phyloP scores from a whole-genome alignment of 2,329 filamentous ascomycete genomes.

The Aspergillus costaricaensis region DNA sequence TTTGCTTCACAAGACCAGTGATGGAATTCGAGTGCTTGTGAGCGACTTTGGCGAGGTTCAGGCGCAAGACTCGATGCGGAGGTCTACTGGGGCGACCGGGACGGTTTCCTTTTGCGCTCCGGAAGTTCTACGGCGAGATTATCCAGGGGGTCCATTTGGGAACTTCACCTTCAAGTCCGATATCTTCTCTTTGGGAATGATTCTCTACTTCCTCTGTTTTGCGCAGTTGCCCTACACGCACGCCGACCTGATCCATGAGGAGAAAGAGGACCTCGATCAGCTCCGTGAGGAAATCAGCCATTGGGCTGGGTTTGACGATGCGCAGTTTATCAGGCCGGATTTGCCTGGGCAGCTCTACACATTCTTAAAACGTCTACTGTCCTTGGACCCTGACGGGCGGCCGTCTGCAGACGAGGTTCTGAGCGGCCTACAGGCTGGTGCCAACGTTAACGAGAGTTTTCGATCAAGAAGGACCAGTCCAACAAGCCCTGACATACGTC shows the following conservation, averaged over 20 bases:
- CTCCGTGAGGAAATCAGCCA: constrained; percentile 80
- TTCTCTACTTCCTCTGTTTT: constrained; percentile 97
- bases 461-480: constrained; percentile 38
- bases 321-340: constrained; percentile 73
- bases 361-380: constrained; percentile 77
- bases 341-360: constrained; percentile 83
- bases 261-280: constrained; percentile 85
- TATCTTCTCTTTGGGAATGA: constrained; percentile 98
- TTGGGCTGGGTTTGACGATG: constrained; percentile 85
- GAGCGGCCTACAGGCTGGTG: constrained; percentile 70
- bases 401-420: constrained; percentile 87
- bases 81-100: constrained; percentile 88
- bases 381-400: constrained; percentile 72
- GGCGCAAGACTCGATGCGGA: constrained; percentile 74
- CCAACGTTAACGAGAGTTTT: constrained; percentile 51
- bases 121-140: constrained; percentile 74
- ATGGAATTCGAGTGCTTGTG: constrained; percentile 76
- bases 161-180: constrained; percentile 98
- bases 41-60: constrained; percentile 99
- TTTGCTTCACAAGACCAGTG: constrained; percentile 74
- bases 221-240: constrained; percentile 80
- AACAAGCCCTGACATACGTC: constrained; percentile 34
- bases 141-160: constrained; percentile 68
- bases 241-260: constrained; percentile 83
- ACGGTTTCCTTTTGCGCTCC: constrained; percentile 98